Evolutionary conservation across 2,329 filamentous ascomycete genomes (phyloP).

Genomic region (Venturia oleaginea): DNA sequence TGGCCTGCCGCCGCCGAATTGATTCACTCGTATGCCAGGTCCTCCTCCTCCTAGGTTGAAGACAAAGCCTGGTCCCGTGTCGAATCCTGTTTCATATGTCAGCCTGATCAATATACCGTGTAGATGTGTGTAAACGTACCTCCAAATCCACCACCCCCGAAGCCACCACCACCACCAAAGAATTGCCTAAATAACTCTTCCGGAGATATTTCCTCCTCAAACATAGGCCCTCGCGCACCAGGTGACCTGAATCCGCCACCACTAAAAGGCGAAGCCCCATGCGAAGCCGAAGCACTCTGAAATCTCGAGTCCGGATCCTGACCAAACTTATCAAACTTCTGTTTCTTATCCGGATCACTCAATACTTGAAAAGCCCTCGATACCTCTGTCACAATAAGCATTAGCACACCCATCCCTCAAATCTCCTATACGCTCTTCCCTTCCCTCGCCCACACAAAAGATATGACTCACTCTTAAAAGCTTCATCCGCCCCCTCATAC

Average conservation of each 20-base stretch:
- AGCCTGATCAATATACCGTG: background rate
- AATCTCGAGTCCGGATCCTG: constrained; percentile 89
- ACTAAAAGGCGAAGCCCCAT: constrained; percentile 54
- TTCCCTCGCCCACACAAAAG: background rate
- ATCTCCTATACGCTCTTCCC: background rate
- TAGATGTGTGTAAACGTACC: background rate
- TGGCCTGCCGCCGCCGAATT: constrained; percentile 77
- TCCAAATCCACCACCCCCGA: constrained; percentile 51
- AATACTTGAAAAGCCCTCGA: constrained; percentile 87
- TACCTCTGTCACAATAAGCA: constrained; percentile 52
- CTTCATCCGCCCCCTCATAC: constrained; percentile 88
- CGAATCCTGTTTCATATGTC: background rate
- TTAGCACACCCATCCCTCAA: constrained; percentile 2
- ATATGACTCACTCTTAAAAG: constrained; percentile 68
- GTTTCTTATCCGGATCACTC: constrained; percentile 86
- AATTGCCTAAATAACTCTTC: constrained; percentile 97
- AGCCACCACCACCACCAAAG: constrained; percentile 75
- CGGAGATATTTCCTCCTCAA: constrained; percentile 86
- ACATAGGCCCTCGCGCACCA: constrained; percentile 50
- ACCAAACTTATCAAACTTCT: constrained; percentile 79
- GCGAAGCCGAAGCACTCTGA: constrained; percentile 51
- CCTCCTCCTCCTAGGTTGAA: constrained; percentile 92
- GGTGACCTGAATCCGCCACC: constrained; percentile 43
- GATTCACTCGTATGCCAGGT: constrained; percentile 85
- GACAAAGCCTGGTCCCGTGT: constrained; percentile 71